Evolutionary conservation across 345 rosid genomes (phyloP).

Genomic region (Capsella bursapastoris): DNA sequence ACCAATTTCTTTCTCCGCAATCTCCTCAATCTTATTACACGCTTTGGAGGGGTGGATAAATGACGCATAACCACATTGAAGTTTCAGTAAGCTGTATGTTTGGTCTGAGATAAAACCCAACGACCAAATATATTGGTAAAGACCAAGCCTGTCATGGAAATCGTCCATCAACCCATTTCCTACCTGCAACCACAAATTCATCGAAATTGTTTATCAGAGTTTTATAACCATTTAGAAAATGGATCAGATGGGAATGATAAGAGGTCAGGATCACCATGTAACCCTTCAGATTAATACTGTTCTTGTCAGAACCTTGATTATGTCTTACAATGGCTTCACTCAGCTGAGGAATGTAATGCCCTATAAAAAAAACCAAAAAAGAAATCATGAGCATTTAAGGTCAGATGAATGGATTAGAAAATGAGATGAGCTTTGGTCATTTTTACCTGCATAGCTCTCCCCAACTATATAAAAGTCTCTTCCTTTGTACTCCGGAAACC

Average conservation of each 20-base stretch:
- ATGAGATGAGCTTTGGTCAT: neutral
- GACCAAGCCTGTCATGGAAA: constrained; percentile 76
- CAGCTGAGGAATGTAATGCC: constrained; percentile 96
- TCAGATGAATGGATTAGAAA: neutral
- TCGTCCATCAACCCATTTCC: constrained; percentile 96
- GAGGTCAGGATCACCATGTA: constrained; percentile 65
- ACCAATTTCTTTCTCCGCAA: constrained; percentile 72
- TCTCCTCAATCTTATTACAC: constrained; percentile 58
- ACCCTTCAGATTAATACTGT: constrained; percentile 76
- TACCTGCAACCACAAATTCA: constrained; percentile 59
- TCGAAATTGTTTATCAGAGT: constrained; percentile 2
- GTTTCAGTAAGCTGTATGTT: constrained; percentile 68
- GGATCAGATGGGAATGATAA: neutral
- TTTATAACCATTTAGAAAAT: neutral
- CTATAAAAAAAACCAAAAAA: constrained; percentile 46
- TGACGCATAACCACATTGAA: constrained; percentile 69
- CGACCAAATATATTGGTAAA: constrained; percentile 85
- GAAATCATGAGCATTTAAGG: neutral
- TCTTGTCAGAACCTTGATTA: constrained; percentile 53
- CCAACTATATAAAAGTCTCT: constrained; percentile 87
- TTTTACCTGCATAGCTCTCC: constrained; percentile 90
- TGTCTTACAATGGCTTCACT: constrained; percentile 73
- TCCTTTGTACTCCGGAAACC: constrained; percentile 85
- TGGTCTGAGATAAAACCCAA: constrained; percentile 90
- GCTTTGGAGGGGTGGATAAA: constrained; percentile 69